A percentile compares a stretch with the other conserved stretches of the same genome.
phyloP scores from a whole-genome alignment of 169 alveolate species.

The Plasmodium sp. region DNA sequence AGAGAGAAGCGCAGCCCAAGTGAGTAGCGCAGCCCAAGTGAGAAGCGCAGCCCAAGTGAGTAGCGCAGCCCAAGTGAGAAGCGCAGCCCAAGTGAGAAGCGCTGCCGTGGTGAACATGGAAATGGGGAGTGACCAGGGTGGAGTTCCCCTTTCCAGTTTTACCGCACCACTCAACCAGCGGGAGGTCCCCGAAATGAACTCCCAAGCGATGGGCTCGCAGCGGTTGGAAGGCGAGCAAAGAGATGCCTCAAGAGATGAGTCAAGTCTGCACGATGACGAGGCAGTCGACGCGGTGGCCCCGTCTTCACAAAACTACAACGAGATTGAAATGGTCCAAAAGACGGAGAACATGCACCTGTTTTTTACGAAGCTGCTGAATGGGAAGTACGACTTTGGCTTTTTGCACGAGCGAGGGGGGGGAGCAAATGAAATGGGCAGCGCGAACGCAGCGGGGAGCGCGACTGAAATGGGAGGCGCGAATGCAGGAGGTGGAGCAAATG shows the following conservation, averaged over 20 bases:
- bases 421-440: no score
- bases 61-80: neutral
- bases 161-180: no score
- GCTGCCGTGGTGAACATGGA: neutral
- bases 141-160: neutral
- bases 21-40: neutral
- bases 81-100: neutral
- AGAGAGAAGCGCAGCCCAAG: neutral
- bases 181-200: neutral
- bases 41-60: neutral
- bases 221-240: neutral
- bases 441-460: no score
- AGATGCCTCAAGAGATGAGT: neutral
- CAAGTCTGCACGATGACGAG: neutral
- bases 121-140: neutral
- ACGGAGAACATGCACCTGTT: constrained; percentile 24
- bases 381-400: constrained; percentile 42
- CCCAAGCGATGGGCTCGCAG: neutral
- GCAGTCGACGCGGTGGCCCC: neutral
- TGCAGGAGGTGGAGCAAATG: neutral
- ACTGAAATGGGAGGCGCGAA: neutral
- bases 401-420: neutral
- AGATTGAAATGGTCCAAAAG: neutral
- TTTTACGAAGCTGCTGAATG: constrained; percentile 25
- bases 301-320: neutral